Conservation (phyloP, 208 protist genomes). For the Trypanosoma grayi region DNA sequence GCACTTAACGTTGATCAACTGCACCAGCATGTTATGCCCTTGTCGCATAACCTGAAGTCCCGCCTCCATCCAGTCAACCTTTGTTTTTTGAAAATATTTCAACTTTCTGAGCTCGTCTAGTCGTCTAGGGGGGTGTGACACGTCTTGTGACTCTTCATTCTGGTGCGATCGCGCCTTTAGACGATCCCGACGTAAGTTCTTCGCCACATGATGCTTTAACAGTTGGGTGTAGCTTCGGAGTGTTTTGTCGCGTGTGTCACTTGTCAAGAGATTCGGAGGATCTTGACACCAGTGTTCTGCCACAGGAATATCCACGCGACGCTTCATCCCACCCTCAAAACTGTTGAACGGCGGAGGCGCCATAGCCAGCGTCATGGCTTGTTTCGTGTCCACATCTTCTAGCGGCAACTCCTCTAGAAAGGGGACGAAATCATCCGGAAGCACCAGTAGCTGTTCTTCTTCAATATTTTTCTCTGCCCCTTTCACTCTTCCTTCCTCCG, state of each 20-base stretch:
- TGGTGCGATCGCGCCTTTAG: constrained; percentile 39
- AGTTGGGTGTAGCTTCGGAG: constrained; percentile 99
- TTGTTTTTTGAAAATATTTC: constrained; percentile 99
- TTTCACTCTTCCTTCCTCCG: constrained; percentile 25
- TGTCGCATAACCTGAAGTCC: constrained; percentile 99
- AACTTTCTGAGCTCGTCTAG: constrained; percentile 94
- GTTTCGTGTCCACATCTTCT: constrained; percentile 91
- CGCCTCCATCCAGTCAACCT: constrained; percentile 99
- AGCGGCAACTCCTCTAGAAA: constrained; percentile 87
- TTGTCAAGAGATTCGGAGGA: constrained; percentile 77
- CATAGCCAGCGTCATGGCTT: constrained; percentile 97
- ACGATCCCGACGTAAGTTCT: constrained; percentile 93
- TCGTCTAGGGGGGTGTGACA: constrained; percentile 43
- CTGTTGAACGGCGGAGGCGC: constrained; percentile 98
- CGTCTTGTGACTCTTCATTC: constrained; percentile 9
- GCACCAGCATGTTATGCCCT: constrained; percentile 99
- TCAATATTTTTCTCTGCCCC: constrained; percentile 20
- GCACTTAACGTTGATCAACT: constrained; percentile 99
- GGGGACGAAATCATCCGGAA: constrained; percentile 79
- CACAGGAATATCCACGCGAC: constrained; percentile 98
- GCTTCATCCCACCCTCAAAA: constrained; percentile 94
- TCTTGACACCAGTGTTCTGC: constrained; percentile 98
- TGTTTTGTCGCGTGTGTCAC: constrained; percentile 88
- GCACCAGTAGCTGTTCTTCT: constrained; percentile 10
- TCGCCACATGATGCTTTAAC: constrained; percentile 99